Evolutionary conservation across 1,139 yeast genomes (phyloP).

Genomic region (Torulaspora globosa): DNA sequence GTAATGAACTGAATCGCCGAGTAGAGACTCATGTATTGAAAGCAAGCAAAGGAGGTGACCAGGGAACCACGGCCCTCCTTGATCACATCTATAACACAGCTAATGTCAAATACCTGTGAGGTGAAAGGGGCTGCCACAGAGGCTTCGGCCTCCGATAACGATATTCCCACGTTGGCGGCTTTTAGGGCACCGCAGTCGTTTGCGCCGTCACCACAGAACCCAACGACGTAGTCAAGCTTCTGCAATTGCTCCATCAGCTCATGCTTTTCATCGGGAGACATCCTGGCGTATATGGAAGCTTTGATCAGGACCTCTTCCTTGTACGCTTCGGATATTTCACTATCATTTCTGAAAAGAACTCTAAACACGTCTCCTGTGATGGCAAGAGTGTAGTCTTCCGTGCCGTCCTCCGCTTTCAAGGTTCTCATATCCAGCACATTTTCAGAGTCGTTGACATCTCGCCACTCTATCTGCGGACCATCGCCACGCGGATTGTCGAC

Average conservation of each 20-base stretch:
- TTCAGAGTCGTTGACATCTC: conserved; percentile 55
- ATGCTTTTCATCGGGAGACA: conserved; percentile 99
- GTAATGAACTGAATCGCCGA: conserved; percentile 94
- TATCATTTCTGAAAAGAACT: conserved; percentile 55
- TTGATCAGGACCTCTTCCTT: conserved; percentile 63
- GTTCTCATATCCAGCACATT: conserved; percentile 58
- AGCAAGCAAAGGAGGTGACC: conserved; percentile 93
- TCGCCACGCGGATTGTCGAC: conserved; percentile 26
- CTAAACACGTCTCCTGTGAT: conserved; percentile 91
- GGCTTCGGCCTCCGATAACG: conserved; percentile 95
- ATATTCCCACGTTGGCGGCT: conserved; percentile 95
- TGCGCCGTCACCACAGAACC: conserved; percentile 97
- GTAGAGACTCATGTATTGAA: conserved; percentile 95
- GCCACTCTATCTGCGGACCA: conserved; percentile 51
- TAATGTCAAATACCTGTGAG: conserved; percentile 79
- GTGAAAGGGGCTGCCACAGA: conserved; percentile 99
- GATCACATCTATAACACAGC: conserved; percentile 87
- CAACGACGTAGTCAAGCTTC: conserved; percentile 81
- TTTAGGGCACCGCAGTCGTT: conserved; percentile 97
- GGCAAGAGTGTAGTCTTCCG: conserved; percentile 59
- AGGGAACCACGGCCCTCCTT: conserved; percentile 92
- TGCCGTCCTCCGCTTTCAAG: conserved; percentile 47
- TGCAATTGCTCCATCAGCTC: conserved; percentile 88
- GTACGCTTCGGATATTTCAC: conserved; percentile 37
- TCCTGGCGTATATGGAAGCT: conserved; percentile 82